Conservation (phyloP, 768 basidiomycete species). For the Boletus insuetus region DNA sequence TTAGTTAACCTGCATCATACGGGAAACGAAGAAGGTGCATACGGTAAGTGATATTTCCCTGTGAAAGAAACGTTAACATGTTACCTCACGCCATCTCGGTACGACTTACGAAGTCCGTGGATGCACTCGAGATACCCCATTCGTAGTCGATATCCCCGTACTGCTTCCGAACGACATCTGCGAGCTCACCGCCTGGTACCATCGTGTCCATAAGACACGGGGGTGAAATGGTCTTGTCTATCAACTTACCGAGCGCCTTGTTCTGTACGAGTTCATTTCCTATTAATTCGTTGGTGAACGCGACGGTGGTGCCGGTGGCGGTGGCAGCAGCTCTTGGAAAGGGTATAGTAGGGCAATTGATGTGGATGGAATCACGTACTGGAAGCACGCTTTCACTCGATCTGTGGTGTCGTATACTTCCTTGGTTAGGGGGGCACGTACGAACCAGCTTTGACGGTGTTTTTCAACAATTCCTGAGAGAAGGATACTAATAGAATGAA, state of each 20-base stretch:
- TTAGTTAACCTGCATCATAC: not conserved
- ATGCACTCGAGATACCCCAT: constrained; percentile 67
- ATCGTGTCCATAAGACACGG: not conserved
- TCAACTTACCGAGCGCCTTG: constrained; percentile 48
- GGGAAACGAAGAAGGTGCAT: not conserved
- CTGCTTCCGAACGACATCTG: constrained; percentile 54
- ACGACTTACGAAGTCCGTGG: constrained; percentile 75
- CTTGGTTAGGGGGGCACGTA: constrained; percentile 66
- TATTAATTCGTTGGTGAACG: constrained; percentile 36
- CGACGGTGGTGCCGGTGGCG: constrained; percentile 61
- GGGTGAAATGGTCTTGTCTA: not conserved
- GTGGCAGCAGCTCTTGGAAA: constrained; percentile 56
- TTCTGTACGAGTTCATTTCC: constrained; percentile 68
- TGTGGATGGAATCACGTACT: constrained; percentile 40
- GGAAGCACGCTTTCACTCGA: constrained; percentile 69
- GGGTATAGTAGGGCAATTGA: not conserved
- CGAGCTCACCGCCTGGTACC: constrained; percentile 58
- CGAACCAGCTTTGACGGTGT: constrained; percentile 50
- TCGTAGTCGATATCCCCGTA: constrained; percentile 63
- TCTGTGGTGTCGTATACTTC: constrained; percentile 57
- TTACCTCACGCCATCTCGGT: not conserved
- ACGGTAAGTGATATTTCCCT: constrained; percentile 71
- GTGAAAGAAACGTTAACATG: not conserved
- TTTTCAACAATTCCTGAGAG: not conserved
- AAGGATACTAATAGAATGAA: not conserved